Conservation (phyloP, 805 yeast genomes). For the Candida nitratophila region DNA sequence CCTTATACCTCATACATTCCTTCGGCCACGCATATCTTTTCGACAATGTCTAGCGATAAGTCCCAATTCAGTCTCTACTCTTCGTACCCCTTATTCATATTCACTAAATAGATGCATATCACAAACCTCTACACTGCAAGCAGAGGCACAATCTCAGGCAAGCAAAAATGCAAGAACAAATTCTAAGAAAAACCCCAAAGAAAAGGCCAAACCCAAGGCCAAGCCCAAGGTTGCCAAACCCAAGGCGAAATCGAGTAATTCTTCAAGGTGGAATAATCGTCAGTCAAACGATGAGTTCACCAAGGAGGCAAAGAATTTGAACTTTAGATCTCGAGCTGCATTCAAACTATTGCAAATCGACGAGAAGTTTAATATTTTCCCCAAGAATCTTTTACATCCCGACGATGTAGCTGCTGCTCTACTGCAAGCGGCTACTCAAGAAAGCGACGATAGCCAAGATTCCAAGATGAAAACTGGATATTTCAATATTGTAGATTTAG, state of each 20-base stretch:
- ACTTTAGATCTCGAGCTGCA: constrained; percentile 82
- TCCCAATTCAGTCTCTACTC: no score
- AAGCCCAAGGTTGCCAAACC: not conserved
- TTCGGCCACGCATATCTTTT: no score
- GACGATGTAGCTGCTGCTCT: no score
- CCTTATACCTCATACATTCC: no score
- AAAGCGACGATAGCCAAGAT: constrained; percentile 19
- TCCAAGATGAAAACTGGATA: constrained; percentile 3
- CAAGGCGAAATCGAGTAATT: constrained; percentile 36
- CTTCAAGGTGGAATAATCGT: constrained; percentile 69
- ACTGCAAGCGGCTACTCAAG: no score
- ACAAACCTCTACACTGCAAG: no score
- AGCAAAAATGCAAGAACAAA: not conserved
- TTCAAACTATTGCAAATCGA: constrained; percentile 77
- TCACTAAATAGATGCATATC: no score
- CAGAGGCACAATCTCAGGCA: no score
- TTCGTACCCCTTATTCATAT: no score
- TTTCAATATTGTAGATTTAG: constrained; percentile 69
- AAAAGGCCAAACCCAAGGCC: not conserved
- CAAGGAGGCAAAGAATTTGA: constrained; percentile 53
- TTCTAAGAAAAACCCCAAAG: not conserved
- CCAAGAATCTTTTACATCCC: constrained; percentile 6
- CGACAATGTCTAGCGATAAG: no score
- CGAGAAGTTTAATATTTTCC: constrained; percentile 51
- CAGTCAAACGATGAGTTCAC: constrained; percentile 61